phyloP scores from a whole-genome alignment of 192 early-diverging fungal genomes.

The Coemansia sp. region DNA sequence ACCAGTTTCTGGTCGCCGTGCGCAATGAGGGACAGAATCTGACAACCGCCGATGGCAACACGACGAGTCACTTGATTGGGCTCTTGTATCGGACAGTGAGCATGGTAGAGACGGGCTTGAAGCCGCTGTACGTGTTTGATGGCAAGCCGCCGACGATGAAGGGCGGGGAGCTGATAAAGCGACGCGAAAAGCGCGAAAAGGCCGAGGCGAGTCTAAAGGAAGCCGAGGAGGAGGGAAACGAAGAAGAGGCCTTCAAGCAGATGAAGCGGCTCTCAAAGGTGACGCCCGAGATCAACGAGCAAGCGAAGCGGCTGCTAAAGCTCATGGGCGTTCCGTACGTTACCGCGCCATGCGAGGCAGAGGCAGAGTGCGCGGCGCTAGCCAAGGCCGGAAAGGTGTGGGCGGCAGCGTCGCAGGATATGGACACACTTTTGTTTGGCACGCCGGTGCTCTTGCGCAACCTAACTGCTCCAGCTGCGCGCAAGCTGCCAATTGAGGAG shows the following conservation, averaged over 20 bases:
- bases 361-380: constrained; percentile 95
- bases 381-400: constrained; percentile 90
- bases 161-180: constrained; percentile 82
- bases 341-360: constrained; percentile 96
- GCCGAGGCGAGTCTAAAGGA: constrained; percentile 70
- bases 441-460: constrained; percentile 89
- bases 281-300: constrained; percentile 91
- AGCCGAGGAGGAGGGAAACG: constrained; percentile 73
- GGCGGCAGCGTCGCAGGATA: constrained; percentile 96
- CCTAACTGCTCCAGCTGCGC: constrained; percentile 88
- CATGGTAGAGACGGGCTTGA: constrained; percentile 97
- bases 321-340: constrained; percentile 95
- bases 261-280: constrained; percentile 88
- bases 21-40: constrained; percentile 90
- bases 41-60: constrained; percentile 87
- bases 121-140: constrained; percentile 98
- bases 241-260: constrained; percentile 86
- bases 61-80: constrained; percentile 97
- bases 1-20: constrained; percentile 99
- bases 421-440: constrained; percentile 97
- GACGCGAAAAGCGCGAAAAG: constrained; percentile 71
- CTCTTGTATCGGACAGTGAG: constrained; percentile 95
- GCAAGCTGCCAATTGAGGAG: constrained; percentile 91
- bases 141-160: constrained; percentile 96
- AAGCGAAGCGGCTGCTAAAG: constrained; percentile 85